Evolutionary conservation across 345 rosid species (phyloP).

Genomic region (Eucalyptus pauciflora): DNA sequence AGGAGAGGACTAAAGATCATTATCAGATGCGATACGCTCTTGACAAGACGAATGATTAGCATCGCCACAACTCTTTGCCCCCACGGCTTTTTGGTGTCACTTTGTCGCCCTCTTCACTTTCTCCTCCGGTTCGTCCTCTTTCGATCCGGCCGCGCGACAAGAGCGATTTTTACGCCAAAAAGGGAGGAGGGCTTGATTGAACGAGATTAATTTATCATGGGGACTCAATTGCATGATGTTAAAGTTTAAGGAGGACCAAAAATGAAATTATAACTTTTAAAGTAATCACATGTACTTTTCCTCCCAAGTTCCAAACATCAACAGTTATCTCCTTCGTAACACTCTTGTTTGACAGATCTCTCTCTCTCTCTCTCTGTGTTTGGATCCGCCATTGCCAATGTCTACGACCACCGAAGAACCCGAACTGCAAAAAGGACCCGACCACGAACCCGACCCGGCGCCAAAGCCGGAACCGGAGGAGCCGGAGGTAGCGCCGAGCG

Average conservation of each 20-base stretch:
- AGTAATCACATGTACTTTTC: not conserved
- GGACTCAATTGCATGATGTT: not conserved
- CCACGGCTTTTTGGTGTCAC: not conserved
- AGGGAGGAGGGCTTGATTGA: not conserved
- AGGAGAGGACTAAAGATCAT: accelerated
- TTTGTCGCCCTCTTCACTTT: not conserved
- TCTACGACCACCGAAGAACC: slow-evolving; percentile 26
- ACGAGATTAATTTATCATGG: not conserved
- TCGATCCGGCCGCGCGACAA: accelerated
- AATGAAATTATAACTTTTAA: not conserved
- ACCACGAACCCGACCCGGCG: slow-evolving; percentile 5
- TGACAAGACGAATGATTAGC: not conserved
- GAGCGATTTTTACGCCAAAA: not conserved
- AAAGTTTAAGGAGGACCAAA: not conserved
- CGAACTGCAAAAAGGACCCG: slow-evolving; percentile 27
- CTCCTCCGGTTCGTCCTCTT: not conserved
- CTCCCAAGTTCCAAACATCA: not conserved
- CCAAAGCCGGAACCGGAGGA: not conserved
- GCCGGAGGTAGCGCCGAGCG: not conserved
- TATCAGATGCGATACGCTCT: accelerated
- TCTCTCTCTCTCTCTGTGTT: not conserved
- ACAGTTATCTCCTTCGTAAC: not conserved
- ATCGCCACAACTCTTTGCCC: not conserved
- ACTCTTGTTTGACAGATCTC: not conserved
- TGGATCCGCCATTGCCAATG: slow-evolving; percentile 11